Percentiles rank a stretch among this genome's conserved stretches.
Evolutionary conservation across 1,284 basidiomycete genomes (phyloP).

Genomic region (Apiotrichum gamsii): DNA sequence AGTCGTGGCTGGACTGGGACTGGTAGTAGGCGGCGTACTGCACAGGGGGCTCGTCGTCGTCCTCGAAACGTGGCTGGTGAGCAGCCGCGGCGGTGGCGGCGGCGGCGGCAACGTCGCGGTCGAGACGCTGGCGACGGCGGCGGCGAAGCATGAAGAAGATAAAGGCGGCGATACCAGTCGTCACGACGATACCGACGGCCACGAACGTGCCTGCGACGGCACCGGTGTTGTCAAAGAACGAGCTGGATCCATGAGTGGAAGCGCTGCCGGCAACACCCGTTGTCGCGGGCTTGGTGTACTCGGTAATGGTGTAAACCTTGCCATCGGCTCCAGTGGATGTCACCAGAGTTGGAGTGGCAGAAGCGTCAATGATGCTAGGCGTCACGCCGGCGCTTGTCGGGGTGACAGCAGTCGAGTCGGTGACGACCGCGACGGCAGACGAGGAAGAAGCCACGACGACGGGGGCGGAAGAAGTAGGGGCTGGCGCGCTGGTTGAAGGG

Average conservation of each 20-base stretch:
- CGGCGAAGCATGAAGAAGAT: conserved; percentile 43
- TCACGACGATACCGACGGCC: conserved; percentile 44
- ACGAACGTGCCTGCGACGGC: conserved; percentile 49
- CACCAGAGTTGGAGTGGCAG: too few relatives aligned
- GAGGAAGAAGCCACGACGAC: neutral
- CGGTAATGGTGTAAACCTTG: conserved; percentile 36
- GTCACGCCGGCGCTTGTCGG: conserved; percentile 11
- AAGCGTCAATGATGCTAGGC: too few relatives aligned
- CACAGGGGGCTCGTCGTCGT: conserved; percentile 43
- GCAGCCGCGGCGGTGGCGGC: conserved; percentile 46
- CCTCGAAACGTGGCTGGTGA: conserved; percentile 36
- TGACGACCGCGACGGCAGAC: neutral
- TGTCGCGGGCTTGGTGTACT: conserved; percentile 33
- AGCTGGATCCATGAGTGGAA: conserved; percentile 13
- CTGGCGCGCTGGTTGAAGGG: neutral
- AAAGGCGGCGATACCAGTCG: conserved; percentile 41
- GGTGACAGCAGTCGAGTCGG: conserved; percentile 11
- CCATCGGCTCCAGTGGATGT: conserved; percentile 24
- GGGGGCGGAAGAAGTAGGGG: neutral
- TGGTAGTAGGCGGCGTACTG: conserved; percentile 45
- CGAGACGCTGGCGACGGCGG: conserved; percentile 43
- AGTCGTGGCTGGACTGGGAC: conserved; percentile 18
- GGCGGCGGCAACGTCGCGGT: conserved; percentile 48
- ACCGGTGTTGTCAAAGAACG: conserved; percentile 47
- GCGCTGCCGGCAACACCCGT: conserved; percentile 6